A percentile compares a stretch with the other conserved stretches of the same genome.
These are phyloP conservation scores for Hanseniaspora uvarum DNA, from an alignment of 1,139 yeast genomes.

Conservation along the genomic window DNA sequence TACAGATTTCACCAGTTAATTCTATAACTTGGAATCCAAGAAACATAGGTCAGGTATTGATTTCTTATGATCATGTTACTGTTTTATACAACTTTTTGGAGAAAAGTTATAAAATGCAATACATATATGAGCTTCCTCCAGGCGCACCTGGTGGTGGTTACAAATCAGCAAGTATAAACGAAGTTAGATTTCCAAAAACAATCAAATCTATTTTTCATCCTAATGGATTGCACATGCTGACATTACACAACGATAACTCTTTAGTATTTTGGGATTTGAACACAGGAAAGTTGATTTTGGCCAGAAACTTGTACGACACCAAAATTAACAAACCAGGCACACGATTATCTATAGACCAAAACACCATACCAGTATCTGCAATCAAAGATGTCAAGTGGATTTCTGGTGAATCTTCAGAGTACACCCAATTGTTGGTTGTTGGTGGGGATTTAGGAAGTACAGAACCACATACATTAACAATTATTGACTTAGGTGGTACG, in stretches of 20 bases:
- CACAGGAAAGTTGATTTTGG: slow-evolving; percentile 61
- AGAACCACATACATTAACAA: slow-evolving; percentile 37
- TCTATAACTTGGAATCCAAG: slow-evolving; percentile 76
- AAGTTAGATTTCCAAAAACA: slow-evolving; percentile 41
- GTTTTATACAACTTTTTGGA: slow-evolving; percentile 58
- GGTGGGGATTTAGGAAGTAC: slow-evolving; percentile 56
- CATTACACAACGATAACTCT: slow-evolving; percentile 72
- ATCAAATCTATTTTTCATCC: slow-evolving; percentile 77
- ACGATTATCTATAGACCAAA: slow-evolving; percentile 18
- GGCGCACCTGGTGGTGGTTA: slow-evolving; percentile 57
- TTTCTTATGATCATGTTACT: slow-evolving; percentile 63
- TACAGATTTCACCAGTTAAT: slow-evolving; percentile 46
- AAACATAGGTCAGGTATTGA: slow-evolving; percentile 67
- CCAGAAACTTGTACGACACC: slow-evolving; percentile 60
- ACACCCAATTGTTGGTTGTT: slow-evolving; percentile 58
- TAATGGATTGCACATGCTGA: slow-evolving; percentile 73
- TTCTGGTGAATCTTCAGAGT: slow-evolving; percentile 70
- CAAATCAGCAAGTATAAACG: slow-evolving; percentile 23
- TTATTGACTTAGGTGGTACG: slow-evolving; percentile 71
- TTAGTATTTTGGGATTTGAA: slow-evolving; percentile 87
- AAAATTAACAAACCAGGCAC: slow-evolving; percentile 49
- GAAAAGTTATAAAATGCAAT: slow-evolving; percentile 45
- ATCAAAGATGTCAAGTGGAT: slow-evolving; percentile 49
- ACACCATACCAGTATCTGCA: slow-evolving; percentile 13
- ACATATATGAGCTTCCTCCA: slow-evolving; percentile 51